These are phyloP conservation scores for Tricholomella constricta DNA, from an alignment of 768 basidiomycete species.

Conservation along the genomic window DNA sequence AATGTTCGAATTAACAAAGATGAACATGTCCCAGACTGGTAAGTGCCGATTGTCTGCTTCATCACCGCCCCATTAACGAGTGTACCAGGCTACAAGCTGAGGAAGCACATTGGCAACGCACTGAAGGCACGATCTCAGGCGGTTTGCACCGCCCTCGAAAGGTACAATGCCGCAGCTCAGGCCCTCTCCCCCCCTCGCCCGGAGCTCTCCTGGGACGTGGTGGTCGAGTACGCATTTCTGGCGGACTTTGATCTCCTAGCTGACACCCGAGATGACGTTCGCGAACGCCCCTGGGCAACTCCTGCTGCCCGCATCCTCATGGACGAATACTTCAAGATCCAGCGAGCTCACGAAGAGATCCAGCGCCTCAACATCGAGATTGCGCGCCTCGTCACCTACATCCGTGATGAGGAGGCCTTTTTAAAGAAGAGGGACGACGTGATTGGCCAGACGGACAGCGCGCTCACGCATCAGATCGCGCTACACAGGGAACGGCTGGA, in stretches of 20 bases:
- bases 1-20: constrained; percentile 26
- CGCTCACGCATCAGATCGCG: background rate
- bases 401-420: constrained; percentile 12
- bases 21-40: constrained; percentile 4
- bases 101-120: constrained; percentile 26
- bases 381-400: constrained; percentile 18
- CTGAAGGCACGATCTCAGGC: constrained; percentile 22
- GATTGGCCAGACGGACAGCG: background rate
- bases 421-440: background rate
- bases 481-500: no score
- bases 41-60: no score
- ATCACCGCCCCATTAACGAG: background rate
- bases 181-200: constrained; percentile 17
- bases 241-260: constrained; percentile 25
- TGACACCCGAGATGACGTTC: constrained; percentile 17
- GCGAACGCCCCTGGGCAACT: constrained; percentile 15
- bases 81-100: constrained; percentile 27
- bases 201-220: constrained; percentile 25
- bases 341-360: constrained; percentile 27
- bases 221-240: constrained; percentile 26
- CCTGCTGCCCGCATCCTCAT: constrained; percentile 16
- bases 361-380: constrained; percentile 25
- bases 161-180: constrained; percentile 27
- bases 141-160: constrained; percentile 22
- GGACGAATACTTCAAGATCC: constrained; percentile 20